Evolutionary conservation across 768 basidiomycete genomes (phyloP), one percentile per base, ranked within the genome.

Genomic region (Suillus fuscotomentosus): DNA sequence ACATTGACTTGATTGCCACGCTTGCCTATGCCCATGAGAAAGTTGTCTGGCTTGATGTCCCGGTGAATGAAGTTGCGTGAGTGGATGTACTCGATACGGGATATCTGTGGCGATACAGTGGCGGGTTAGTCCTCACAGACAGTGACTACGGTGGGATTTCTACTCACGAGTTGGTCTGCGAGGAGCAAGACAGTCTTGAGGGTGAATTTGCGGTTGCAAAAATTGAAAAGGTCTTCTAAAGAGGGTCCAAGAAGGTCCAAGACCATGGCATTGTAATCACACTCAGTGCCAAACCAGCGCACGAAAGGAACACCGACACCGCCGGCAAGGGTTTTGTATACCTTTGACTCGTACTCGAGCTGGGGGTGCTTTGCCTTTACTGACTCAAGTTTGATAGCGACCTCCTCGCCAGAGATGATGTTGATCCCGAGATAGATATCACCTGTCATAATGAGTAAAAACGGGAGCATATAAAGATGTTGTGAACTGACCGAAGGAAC

Each of bases 331-430:
- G 94, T 95, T 88, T 98, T 99, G 81, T 90, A 91, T 56, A 93
- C 92, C 78, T 92, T 92, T 69, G 90, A 91, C 80, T 99, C 97
- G 75, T 99, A 99, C 78, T 99, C 97, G 72, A 99, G 91, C 80
- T 99, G 97, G n/a, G 97, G 97, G 71, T 99, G 97, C 79, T 99
- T 99, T 70, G 97, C 97, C 80, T 99, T 99, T 78, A 99, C 95
- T 2, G 97, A 98, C 80, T 99, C 97, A 71, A 99, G 93, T 81
- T 99, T 99, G 86, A 99, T 99, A 75, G 95, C 97, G 66, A 99
- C 97, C 76, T 99, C 97, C 77, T 99, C 97, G 31, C 97, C 97
- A 20, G 97, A 98, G 76, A 99, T 98, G 82, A 99, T 98, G 85
- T 99, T 99, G 78, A 97, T 97, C 64, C 97, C 97, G 67, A 99